phyloP scores from a whole-genome alignment of 2,329 filamentous ascomycete species.

The Rhytidhysteron rufulum region DNA sequence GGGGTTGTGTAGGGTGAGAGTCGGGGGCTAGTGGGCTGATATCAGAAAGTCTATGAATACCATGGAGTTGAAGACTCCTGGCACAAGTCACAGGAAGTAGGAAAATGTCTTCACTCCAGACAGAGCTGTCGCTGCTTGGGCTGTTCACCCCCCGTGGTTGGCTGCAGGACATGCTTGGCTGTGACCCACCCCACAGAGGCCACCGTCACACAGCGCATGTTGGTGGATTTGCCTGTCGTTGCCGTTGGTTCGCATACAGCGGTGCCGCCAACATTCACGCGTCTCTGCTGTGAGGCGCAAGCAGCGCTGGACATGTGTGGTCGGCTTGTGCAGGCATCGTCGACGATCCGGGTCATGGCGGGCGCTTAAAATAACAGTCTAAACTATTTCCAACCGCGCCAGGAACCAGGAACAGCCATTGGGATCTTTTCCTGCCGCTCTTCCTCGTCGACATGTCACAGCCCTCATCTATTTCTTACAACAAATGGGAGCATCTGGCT shows the following conservation, averaged over 20 bases:
- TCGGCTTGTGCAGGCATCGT: background rate
- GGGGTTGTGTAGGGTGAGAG: background rate
- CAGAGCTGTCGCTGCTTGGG: slow-evolving; percentile 17
- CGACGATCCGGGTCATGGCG: background rate
- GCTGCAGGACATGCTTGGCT: slow-evolving; percentile 10
- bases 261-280: background rate
- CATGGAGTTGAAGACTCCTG: background rate
- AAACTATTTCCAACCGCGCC: background rate
- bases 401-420: background rate
- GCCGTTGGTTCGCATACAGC: slow-evolving; percentile 16
- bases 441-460: no score
- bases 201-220: slow-evolving; percentile 12
- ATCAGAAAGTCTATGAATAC: slow-evolving; percentile 14
- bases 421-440: no score
- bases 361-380: background rate
- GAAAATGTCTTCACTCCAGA: slow-evolving; percentile 14
- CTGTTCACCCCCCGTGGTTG: slow-evolving; percentile 16
- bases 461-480: no score
- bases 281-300: background rate
- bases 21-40: slow-evolving; percentile 25
- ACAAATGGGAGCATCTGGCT: no score
- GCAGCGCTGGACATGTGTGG: background rate
- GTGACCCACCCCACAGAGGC: slow-evolving; percentile 20
- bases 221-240: slow-evolving; percentile 26
- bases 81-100: slow-evolving; percentile 9